Conservation (phyloP, 352 stramenopile genomes). For the Peronospora belbahrii region DNA sequence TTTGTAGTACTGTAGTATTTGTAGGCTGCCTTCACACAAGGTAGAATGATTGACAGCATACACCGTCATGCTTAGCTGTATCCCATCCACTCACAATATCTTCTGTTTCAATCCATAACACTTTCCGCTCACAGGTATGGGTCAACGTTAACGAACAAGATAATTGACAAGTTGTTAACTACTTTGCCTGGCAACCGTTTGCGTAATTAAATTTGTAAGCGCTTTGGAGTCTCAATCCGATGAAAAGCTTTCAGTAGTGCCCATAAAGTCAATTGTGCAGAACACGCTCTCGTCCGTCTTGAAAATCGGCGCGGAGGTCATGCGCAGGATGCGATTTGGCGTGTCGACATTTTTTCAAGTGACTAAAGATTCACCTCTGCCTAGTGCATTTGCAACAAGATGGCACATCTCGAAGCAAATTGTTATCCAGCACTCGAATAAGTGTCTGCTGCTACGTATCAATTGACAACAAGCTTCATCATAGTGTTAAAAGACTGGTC, state of each 20-base stretch:
- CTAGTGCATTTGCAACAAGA: no score
- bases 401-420: no score
- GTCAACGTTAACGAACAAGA: slow-evolving; percentile 46
- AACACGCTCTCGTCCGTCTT: slow-evolving; percentile 65
- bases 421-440: no score
- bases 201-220: slow-evolving; percentile 56
- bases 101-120: no score
- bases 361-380: slow-evolving; percentile 54
- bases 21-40: slow-evolving; percentile 47
- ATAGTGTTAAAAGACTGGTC: no score
- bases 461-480: no score
- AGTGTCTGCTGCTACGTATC: no score
- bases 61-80: slow-evolving; percentile 43
- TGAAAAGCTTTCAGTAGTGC: slow-evolving; percentile 67
- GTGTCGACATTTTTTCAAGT: slow-evolving; percentile 49
- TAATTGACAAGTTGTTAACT: no score
- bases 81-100: slow-evolving; percentile 62
- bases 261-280: slow-evolving; percentile 62
- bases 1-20: slow-evolving; percentile 50
- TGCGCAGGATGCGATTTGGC: slow-evolving; percentile 66
- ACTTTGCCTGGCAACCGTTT: no score
- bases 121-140: no score
- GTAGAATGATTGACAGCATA: slow-evolving; percentile 53
- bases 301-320: slow-evolving; percentile 63
- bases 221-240: no score